Evolutionary conservation across 2,329 filamentous ascomycete species (phyloP), one percentile per base, ranked within the genome.

Genomic region (Magnaporthiopsis rhizophila): DNA sequence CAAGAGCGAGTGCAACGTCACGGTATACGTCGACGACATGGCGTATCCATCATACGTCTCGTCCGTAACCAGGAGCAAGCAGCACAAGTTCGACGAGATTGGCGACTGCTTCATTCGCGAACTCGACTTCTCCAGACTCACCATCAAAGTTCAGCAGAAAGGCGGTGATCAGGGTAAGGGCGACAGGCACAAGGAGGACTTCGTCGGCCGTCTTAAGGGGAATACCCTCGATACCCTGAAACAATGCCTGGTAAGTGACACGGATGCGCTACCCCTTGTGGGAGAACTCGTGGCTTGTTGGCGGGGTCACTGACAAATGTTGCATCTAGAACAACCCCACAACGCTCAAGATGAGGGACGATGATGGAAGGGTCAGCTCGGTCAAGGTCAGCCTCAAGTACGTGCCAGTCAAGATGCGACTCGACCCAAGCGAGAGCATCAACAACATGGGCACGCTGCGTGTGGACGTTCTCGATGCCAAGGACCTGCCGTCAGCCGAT

Each of bases 361-460:
- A 90, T 24, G 85, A 94, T 58, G 93, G 92, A 62, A 83, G 84
- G 65, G 77, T 88, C 32, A 92, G 86, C 79, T 93, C 87, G 72
- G 83, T 99, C 73, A 96, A 89, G 69, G 90, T 99, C 73, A 96
- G 90, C 78, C 84, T 97, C 72, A 96, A 96, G 76, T 99, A 97
- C 74, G 87, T 99, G 30, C 95, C 95, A 0, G 88, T 98, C 66
- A 87, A 91, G 79, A 99, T 99, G 95, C 81, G 87, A 65, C 89
- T 99, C 61, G 92, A 99, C 72, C 90, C 95, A 0, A 92, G 88
- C 71, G 95, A 99, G 77, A 97, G 92, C 72, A 97, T 99, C 82
- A 98, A 97, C 85, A 99, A 99, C 77, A 96, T 97, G 86, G 95
- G 95, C 66, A 93, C 88, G 65, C 87, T 99, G 28, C 90, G 93